Conservation (phyloP, 805 yeast species). For the Cyberlindnera xylosilytica region DNA sequence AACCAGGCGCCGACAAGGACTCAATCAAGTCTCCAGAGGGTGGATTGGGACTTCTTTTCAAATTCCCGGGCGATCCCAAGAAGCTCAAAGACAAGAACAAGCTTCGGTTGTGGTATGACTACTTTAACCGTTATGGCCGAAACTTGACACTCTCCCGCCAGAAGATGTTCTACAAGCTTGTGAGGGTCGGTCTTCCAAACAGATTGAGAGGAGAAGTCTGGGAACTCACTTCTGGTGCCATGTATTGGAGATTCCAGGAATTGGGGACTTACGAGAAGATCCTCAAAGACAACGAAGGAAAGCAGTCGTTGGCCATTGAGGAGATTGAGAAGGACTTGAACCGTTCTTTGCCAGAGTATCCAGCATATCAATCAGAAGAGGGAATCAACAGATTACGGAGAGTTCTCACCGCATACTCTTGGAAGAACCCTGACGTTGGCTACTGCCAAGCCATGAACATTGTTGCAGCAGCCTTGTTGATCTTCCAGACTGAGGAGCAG, state of each 20-base stretch:
- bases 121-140: constrained; percentile 79
- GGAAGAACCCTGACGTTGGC: constrained; percentile 97
- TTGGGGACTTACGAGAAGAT: constrained; percentile 56
- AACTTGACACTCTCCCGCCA: constrained; percentile 73
- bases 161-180: constrained; percentile 73
- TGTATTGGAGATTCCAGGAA: constrained; percentile 65
- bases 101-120: constrained; percentile 91
- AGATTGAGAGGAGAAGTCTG: constrained; percentile 92
- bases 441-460: constrained; percentile 99
- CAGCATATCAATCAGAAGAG: constrained; percentile 83
- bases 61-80: constrained; percentile 86
- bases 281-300: constrained; percentile 57
- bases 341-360: constrained; percentile 92
- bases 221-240: constrained; percentile 89
- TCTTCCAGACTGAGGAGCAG: constrained; percentile 92
- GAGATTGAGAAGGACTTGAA: constrained; percentile 96
- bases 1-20: constrained; percentile 28
- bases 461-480: constrained; percentile 72
- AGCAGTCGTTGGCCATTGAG: constrained; percentile 80
- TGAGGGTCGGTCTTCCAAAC: constrained; percentile 93
- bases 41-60: constrained; percentile 81
- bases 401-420: constrained; percentile 89
- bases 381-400: constrained; percentile 84
- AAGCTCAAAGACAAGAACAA: constrained; percentile 78
- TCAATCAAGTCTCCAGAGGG: constrained; percentile 62